A percentile compares a stretch with the other conserved stretches of the same genome.
These are phyloP conservation scores for Physcomitrium patens DNA, from an alignment of 225 moss, liverwort and hornwort genomes.

Conservation along the genomic window DNA sequence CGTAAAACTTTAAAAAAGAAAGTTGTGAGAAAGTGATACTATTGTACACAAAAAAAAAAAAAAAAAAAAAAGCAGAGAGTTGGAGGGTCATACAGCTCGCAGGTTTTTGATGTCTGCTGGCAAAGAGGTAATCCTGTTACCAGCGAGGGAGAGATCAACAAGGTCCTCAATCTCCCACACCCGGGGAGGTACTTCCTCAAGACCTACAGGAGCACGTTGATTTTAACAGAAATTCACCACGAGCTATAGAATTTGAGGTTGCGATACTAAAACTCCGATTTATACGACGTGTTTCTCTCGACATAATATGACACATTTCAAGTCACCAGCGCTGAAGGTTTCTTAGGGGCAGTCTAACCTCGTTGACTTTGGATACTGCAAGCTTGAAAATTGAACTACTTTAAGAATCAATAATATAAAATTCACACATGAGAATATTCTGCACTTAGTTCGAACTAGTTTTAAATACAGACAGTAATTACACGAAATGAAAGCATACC, in stretches of 20 bases:
- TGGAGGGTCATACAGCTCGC: conserved; percentile 67
- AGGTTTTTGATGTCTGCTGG: conserved; percentile 73
- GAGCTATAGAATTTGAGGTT: conserved; percentile 17
- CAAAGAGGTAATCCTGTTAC: conserved; percentile 71
- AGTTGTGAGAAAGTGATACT: conserved; percentile 27
- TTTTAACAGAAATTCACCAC: not conserved
- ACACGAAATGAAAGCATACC: conserved; percentile 47
- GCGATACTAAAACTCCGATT: not conserved
- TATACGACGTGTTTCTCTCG: conserved; percentile 12
- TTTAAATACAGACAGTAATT: too few relatives aligned
- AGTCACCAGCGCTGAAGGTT: conserved; percentile 7
- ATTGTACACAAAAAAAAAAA: conserved; percentile 4
- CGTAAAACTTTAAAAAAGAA: conserved; percentile 25
- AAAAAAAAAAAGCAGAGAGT: not conserved
- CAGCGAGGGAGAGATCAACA: conserved; percentile 82
- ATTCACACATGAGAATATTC: conserved; percentile 9
- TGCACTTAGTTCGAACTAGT: not conserved
- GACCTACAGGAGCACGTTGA: conserved; percentile 51
- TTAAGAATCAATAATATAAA: not conserved
- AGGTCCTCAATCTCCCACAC: conserved; percentile 72
- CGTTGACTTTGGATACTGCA: not conserved
- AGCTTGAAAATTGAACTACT: conserved; percentile 13
- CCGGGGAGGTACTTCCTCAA: conserved; percentile 72
- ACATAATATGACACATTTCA: not conserved
- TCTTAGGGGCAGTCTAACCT: not conserved